Base-by-base conservation (phyloP, 352 stramenopile species). In the Phytophthora lateralis region DNA sequence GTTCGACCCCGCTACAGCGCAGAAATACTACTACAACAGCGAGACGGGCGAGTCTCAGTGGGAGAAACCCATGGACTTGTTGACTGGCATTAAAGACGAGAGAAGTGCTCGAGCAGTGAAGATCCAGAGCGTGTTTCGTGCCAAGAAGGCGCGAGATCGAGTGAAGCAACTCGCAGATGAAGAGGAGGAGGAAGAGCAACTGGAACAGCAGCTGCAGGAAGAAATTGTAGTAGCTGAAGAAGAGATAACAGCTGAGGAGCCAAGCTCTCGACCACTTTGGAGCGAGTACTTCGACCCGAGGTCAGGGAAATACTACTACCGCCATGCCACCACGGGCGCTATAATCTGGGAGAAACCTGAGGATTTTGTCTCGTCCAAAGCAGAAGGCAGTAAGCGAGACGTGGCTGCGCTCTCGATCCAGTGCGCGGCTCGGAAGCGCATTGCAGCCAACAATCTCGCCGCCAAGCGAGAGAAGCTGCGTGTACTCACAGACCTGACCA, bases 61-160 rank as follows among this genome's bases (percentile, higher is more conserved):
- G 74, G 74, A 85, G 26, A 66, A 65, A 9, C 77, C 77, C 14
- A 42, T 17, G 0, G 66, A 72, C 24, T 83, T 87, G 37, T 60
- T 74, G 12, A 59, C 53, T 0, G 69, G 58, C 10, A 21, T 73
- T 10, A 57, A 53, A 11, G 71, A 85, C 44, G 63, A 67, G 12
- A 68, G 76, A 35, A 74, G 66, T 17, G 59, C 64, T 14, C 61
- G 73, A 17, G 76, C 56, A 3, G 71, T 86, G 20, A 77, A 71
- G 43, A 89, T 91, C 51, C 79, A 89, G 63, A 88, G 76, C 32
- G 66, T 63, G 3, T 80, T 74, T 43, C 75, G 78, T 1, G 73
- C 68, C 26, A 87, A 78, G 45, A 69, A 71, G 30, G 67, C 71
- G 10, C 56, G 80, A 10, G 62, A 81, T 10, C 51, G 66, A 27